Conservation (phyloP, 225 moss, liverwort and hornwort genomes). For the Pleurozium schreberi region DNA sequence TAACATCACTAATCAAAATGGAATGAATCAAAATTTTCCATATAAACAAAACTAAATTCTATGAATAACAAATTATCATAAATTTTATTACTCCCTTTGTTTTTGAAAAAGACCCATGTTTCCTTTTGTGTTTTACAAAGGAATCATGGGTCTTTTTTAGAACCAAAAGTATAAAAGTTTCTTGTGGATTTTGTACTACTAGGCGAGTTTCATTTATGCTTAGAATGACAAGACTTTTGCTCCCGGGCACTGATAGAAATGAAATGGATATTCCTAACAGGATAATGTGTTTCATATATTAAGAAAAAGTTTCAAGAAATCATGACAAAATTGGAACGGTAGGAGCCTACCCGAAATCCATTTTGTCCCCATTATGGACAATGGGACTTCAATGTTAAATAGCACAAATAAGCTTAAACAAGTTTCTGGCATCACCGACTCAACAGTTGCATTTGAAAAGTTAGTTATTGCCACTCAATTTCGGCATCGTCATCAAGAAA, state of each 20-base stretch:
- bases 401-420: neutral
- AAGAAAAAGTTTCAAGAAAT: neutral
- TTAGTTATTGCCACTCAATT: neutral
- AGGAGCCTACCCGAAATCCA: neutral
- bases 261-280: fast-evolving
- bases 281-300: too few species aligned
- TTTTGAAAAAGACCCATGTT: too few species aligned
- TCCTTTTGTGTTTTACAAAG: too few species aligned
- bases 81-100: too few species aligned
- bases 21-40: neutral
- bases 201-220: fast-evolving
- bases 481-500: neutral
- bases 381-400: too few species aligned
- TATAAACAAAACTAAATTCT: neutral
- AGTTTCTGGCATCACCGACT: neutral
- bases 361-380: too few species aligned
- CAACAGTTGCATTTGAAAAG: neutral
- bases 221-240: neutral
- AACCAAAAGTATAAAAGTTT: too few species aligned
- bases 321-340: fast-evolving
- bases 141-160: too few species aligned
- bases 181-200: fast-evolving
- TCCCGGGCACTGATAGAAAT: fast-evolving
- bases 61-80: neutral
- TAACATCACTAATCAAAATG: neutral